Conservation (phyloP, 768 basidiomycete genomes). For the Mrakia frigida region DNA sequence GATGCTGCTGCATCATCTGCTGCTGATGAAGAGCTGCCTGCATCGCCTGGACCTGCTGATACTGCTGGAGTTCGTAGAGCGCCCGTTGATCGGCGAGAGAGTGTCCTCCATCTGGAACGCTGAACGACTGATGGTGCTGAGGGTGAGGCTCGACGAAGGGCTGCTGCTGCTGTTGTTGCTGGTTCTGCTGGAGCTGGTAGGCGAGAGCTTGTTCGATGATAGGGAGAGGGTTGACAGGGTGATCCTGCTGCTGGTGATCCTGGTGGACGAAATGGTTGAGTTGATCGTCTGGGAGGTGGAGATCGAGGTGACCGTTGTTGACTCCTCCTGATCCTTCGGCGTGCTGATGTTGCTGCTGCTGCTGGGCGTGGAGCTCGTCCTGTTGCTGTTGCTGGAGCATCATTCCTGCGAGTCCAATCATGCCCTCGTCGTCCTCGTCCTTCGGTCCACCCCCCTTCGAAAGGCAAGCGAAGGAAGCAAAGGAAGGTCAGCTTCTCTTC, state of each 20-base stretch:
- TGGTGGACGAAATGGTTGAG: no score
- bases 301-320: no score
- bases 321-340: no score
- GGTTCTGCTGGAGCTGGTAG: no score
- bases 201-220: no score
- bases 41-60: slow-evolving; percentile 2
- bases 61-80: background rate
- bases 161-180: no score
- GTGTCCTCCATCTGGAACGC: no score
- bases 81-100: background rate
- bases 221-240: no score
- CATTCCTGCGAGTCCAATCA: background rate
- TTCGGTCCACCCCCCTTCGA: background rate
- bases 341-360: background rate
- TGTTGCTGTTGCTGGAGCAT: background rate
- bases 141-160: background rate
- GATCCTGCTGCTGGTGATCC: no score
- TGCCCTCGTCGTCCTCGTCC: background rate
- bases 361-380: background rate
- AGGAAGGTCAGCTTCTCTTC: no score
- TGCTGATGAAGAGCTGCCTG: slow-evolving; percentile 1
- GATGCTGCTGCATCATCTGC: background rate
- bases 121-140: background rate
- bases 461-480: no score
- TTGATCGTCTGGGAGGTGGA: no score